Percentiles rank a stretch among this genome's conserved stretches.
Conservation (phyloP, 306 rosid species). For the Lablab purpureus region DNA sequence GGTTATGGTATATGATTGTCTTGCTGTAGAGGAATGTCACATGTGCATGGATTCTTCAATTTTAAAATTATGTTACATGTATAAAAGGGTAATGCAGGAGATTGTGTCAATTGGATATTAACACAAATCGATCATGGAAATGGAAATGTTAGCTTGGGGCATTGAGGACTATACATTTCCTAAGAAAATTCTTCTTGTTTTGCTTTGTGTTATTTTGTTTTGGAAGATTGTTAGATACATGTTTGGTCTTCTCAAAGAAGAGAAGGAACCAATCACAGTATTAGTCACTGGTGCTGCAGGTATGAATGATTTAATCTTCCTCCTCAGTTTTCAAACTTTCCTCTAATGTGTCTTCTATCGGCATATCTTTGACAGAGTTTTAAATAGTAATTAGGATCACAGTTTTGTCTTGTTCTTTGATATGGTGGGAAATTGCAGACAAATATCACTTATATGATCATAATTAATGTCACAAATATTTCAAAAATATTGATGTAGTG, state of each 20-base stretch:
- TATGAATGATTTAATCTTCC: conserved; percentile 47
- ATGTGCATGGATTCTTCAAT: conserved; percentile 6
- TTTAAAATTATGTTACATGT: not conserved
- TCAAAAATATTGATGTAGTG: not conserved
- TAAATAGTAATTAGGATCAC: not conserved
- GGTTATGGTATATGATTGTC: conserved; percentile 2
- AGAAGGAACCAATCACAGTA: conserved; percentile 75
- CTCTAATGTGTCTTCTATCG: not conserved
- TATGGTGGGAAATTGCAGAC: not conserved
- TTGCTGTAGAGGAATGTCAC: not conserved
- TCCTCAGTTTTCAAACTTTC: not conserved
- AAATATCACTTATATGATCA: not conserved
- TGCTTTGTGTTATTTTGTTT: conserved; percentile 58
- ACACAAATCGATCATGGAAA: conserved; percentile 42
- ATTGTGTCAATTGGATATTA: conserved; percentile 38
- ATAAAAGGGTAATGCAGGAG: not conserved
- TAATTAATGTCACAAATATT: not conserved
- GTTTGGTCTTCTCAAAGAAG: conserved; percentile 65
- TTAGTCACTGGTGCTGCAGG: conserved; percentile 93
- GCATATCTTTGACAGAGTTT: not conserved
- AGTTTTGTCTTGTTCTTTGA: not conserved
- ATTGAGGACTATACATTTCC: conserved; percentile 52
- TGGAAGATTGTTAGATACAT: conserved; percentile 74
- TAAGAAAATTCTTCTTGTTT: conserved; percentile 60
- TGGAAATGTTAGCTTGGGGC: conserved; percentile 44